Evolutionary conservation across 345 rosid genomes (phyloP), one percentile per base, ranked within the genome.

Genomic region (Toxicodendron radicans): DNA sequence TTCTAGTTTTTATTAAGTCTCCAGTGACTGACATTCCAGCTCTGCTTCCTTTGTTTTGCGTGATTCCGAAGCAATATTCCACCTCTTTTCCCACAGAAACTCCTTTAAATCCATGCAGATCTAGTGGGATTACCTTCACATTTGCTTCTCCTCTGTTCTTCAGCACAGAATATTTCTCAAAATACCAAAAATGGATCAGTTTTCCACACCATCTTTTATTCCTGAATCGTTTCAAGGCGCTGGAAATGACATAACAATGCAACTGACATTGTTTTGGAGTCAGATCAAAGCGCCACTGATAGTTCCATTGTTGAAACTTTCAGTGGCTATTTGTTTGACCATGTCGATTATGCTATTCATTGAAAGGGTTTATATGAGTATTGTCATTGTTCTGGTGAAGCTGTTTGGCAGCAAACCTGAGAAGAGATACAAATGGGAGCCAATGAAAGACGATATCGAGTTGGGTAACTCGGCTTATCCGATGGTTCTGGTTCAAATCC

Each of bases 401-500:
- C 74, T 95, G 2, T 88, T 90, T 68, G 92, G 99, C 63, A 79
- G 92, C 24, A 90, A 83, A 73, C 98, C 98, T 24, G 98, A 95
- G 70, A 91, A 76, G 73, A 85, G 91, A 21, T 95, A 85, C 81
- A 89, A 86, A 78, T 91, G 88, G 85, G 92, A 95, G 70, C 86
- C 94, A 24, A 74, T 91, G n/a, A 95, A 89, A 78, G 99, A 95
- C 33, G 98, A 95, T 54, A 75, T 91, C 13, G 99, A 95, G 76
- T 66, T 87, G 62, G 99, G 99, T 3, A 91, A 87, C 86, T 87
- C 89, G 33, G 82, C 79, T 65, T 93, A 93, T 82, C 99, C 99
- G 0, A 79, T 88, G 93, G 96, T 95, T 78, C 86, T 95, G 48
- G 85, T 95, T 73, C 99, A 95, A 86, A 91, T 95, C 87, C 99